Conservation (phyloP, 768 basidiomycete genomes). For the Agrocybe praecox region DNA sequence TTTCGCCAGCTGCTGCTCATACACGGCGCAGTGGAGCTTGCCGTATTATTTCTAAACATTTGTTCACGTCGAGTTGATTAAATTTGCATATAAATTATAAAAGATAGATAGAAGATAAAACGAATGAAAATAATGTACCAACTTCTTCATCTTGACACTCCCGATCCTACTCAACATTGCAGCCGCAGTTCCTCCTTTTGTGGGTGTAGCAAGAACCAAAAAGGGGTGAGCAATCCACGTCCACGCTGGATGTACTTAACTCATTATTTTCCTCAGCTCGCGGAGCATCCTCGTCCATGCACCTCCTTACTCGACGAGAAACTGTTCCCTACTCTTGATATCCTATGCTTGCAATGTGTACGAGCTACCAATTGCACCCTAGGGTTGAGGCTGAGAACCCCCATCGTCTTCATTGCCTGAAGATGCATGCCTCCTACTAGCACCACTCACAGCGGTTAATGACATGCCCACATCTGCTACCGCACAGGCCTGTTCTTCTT, state of each 20-base stretch:
- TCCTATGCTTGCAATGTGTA: not conserved
- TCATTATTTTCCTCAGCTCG: too few relatives aligned
- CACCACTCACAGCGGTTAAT: too few relatives aligned
- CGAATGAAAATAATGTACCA: not conserved
- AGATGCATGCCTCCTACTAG: not conserved
- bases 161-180: conserved; percentile 41
- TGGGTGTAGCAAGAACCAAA: conserved; percentile 5
- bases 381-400: too few relatives aligned
- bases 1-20: conserved; percentile 41
- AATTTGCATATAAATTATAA: too few relatives aligned
- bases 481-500: conserved; percentile 77
- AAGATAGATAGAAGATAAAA: not conserved
- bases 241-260: too few relatives aligned
- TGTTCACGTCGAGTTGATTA: too few relatives aligned
- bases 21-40: conserved; percentile 62
- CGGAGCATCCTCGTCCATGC: not conserved
- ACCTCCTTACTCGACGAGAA: not conserved
- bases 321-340: not conserved
- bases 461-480: not conserved
- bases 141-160: conserved; percentile 37
- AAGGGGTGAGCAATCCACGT: not conserved
- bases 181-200: conserved; percentile 21
- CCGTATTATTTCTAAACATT: conserved; percentile 65
- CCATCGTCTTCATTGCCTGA: not conserved
- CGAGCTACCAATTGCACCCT: not conserved